Base-by-base conservation (phyloP, 2,329 filamentous ascomycete genomes). In the Polytolypa hystricis region DNA sequence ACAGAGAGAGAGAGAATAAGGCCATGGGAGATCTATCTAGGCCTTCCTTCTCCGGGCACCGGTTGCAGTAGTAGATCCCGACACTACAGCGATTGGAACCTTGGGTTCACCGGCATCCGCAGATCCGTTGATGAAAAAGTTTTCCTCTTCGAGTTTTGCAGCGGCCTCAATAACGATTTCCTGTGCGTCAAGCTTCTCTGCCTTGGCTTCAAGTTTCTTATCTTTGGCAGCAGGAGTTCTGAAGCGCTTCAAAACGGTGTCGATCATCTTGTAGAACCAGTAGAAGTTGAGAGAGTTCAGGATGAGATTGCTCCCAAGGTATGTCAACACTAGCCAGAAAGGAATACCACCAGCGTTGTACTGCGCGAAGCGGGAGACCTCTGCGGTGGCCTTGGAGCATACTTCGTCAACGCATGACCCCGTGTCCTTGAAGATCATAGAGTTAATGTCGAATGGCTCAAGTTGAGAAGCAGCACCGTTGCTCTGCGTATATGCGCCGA, bases 211-310 rank as follows among this genome's bases (percentile, higher is more conserved):
- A 15, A 47, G 47, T 35, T 46, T 42, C 17, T 49, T 43, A 25
- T 48, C 45, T 28, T 49, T 43, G 20, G 40, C 35, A 4, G 51
- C 44, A 9, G 56, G 54, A 12, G 47, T 46, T 12, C 71, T 66
- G 53, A 80, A 80, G 31, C 76, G 64, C 53, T 74, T 78, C 44
- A 73, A 60, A 16, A 80, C 71, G 7, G 76, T 74, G 48, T 73
- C 69, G 32, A 80, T 72, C 76, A 80, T 80, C 62, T 78, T 77
- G 41, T 65, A 65, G 52, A 79, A 79, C 76, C 76, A 80, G 58
- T 70, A 78, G 53, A 73, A 71, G 50, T 80, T 80, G 38, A 80
- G 54, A 16, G 65, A 61, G 50, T 79, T 79, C 35, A 80, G 64
- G n/a, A 68, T 62, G 19, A 78, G 31, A 47, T 79, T 80, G 14